These are phyloP conservation scores for Diospyros lotus DNA, from an alignment of 148 eudicot genomes.

Conservation along the genomic window DNA sequence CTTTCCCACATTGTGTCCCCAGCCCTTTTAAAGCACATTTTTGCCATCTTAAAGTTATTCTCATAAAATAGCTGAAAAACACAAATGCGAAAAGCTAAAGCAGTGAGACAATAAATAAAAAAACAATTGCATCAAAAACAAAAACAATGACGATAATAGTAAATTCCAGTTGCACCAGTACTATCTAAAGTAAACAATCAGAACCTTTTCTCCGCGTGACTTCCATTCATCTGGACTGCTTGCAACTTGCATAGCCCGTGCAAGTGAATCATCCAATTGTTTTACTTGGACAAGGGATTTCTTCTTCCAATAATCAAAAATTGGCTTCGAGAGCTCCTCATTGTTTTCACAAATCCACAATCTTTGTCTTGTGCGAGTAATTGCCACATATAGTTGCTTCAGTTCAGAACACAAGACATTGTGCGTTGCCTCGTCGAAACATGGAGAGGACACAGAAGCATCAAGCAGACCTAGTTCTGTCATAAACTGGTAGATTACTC, in stretches of 20 bases:
- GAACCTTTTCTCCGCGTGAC: slow-evolving; percentile 40
- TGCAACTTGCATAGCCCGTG: too few species aligned
- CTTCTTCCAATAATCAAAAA: too few species aligned
- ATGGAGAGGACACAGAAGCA: slow-evolving; percentile 23
- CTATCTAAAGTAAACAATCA: slow-evolving; percentile 1
- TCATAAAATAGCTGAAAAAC: slow-evolving; percentile 24
- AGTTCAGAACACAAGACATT: slow-evolving; percentile 38
- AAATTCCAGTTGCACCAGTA: too few species aligned
- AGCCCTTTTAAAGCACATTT: slow-evolving; percentile 16
- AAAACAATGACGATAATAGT: too few species aligned
- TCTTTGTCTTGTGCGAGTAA: too few species aligned
- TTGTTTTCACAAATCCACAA: too few species aligned
- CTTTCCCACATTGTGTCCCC: slow-evolving; percentile 30
- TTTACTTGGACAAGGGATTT: too few species aligned
- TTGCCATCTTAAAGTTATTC: too few species aligned
- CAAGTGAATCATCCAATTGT: too few species aligned
- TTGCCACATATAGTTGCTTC: too few species aligned
- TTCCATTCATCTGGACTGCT: too few species aligned
- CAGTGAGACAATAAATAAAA: background rate
- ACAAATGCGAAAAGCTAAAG: slow-evolving; percentile 13
- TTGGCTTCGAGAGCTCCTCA: too few species aligned
- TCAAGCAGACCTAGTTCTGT: slow-evolving; percentile 30
- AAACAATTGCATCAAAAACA: slow-evolving; percentile 15
- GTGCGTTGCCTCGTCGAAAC: slow-evolving; percentile 35
- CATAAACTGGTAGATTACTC: slow-evolving; percentile 47